Percentiles rank a stretch among this genome's conserved stretches.
Conservation (phyloP, 2,329 filamentous ascomycete genomes). For the Geosmithia flava region DNA sequence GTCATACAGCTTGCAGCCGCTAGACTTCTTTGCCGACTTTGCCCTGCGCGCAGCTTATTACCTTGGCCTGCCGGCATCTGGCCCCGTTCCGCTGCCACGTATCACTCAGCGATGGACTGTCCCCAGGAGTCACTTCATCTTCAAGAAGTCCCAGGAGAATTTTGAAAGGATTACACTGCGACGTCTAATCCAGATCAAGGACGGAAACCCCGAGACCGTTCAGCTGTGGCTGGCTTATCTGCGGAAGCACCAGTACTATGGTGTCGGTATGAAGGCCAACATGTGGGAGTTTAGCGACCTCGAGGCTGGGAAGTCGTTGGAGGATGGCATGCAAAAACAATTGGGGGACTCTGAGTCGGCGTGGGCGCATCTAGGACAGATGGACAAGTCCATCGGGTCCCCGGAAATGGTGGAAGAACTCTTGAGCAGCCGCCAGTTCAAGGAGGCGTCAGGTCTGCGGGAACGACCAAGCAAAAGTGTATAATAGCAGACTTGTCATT, state of each 20-base stretch:
- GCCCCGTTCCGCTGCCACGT: constrained; percentile 74
- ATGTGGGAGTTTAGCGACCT: constrained; percentile 77
- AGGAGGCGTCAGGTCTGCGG: constrained; percentile 17
- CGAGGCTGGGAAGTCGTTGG: constrained; percentile 26
- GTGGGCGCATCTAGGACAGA: constrained; percentile 44
- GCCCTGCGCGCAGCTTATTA: constrained; percentile 91
- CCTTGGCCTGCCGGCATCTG: constrained; percentile 72
- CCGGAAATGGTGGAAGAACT: constrained; percentile 45
- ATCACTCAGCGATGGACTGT: constrained; percentile 93
- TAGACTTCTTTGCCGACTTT: constrained; percentile 93
- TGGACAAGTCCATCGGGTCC: constrained; percentile 30
- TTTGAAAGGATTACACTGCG: constrained; percentile 85
- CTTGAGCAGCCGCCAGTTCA: constrained; percentile 38
- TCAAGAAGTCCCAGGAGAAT: constrained; percentile 97
- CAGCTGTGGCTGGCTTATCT: constrained; percentile 88
- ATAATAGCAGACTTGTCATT: neutral
- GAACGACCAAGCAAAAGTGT: constrained; percentile 9
- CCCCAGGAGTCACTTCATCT: constrained; percentile 76
- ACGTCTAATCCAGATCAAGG: constrained; percentile 81
- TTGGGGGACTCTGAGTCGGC: constrained; percentile 28
- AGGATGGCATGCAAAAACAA: constrained; percentile 8
- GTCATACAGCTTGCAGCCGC: constrained; percentile 78
- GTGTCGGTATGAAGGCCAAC: constrained; percentile 98
- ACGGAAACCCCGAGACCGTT: constrained; percentile 79
- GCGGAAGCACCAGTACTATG: constrained; percentile 83